Conservation (phyloP, 768 basidiomycete genomes). For the Coprinopsis marcescibilis region DNA sequence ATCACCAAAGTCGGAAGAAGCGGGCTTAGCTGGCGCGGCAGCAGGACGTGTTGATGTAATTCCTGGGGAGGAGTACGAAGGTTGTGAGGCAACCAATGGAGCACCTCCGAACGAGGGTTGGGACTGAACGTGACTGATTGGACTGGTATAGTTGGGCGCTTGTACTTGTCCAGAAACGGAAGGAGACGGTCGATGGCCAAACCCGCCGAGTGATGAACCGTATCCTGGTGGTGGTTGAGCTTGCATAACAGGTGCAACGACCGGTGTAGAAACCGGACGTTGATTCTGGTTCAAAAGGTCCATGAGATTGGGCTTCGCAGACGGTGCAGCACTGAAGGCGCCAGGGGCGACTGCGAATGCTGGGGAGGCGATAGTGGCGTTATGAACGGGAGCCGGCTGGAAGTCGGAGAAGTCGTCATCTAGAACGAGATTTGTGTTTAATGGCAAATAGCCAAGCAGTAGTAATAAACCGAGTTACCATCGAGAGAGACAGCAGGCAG, state of each 20-base stretch:
- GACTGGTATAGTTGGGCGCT: constrained; percentile 26
- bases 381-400: constrained; percentile 59
- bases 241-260: constrained; percentile 22
- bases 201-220: constrained; percentile 17
- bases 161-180: constrained; percentile 29
- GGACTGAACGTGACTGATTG: constrained; percentile 19
- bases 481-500: constrained; percentile 43
- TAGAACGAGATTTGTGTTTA: constrained; percentile 17
- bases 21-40: constrained; percentile 32
- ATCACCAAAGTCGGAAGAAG: constrained; percentile 68
- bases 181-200: constrained; percentile 27
- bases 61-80: constrained; percentile 1
- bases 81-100: constrained; percentile 26
- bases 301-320: constrained; percentile 40
- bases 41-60: constrained; percentile 20
- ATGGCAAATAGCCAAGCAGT: neutral
- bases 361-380: too few relatives aligned
- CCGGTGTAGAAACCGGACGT: constrained; percentile 28
- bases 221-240: constrained; percentile 25
- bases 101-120: constrained; percentile 26
- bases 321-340: constrained; percentile 22
- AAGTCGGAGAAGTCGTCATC: constrained; percentile 89
- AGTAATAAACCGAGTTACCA: constrained; percentile 25
- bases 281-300: constrained; percentile 34
- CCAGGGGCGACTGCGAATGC: constrained; percentile 32